Base-by-base conservation (phyloP, 805 yeast genomes). In the Ogataea haglerorum region DNA sequence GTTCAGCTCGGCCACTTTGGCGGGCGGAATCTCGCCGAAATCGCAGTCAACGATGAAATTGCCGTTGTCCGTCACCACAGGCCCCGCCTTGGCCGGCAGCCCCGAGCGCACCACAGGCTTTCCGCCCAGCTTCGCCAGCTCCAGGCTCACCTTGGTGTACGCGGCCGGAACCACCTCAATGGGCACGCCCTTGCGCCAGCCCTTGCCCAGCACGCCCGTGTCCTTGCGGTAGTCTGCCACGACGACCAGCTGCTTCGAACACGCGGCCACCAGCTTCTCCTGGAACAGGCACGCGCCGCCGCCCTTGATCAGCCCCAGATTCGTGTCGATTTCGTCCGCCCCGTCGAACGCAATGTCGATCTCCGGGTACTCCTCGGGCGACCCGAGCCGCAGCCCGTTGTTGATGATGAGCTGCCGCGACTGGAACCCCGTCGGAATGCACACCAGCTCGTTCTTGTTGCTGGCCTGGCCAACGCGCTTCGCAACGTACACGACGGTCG, bases 241-340 rank as follows among this genome's bases (percentile, higher is more conserved):
- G 15, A 91, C 73, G 19, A 93, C 70, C 57, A 91, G 89, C 53
- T 75, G 76, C 43, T 75, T 68, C 3, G 96, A 80, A 46, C 87
- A 78, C 42, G 78, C 74, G 13, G 96, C 96, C 10, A 93, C 96
- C 39, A 93, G 72, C 67, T 93, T 93, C 63, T 93, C 99, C 68
- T 91, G 99, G 68, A 93, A 83, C 48, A 89, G 71, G 64, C 99
- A 93, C 2, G 97, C 99, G 30, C 99, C 99, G 35, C 99, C 99
- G 51, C 99, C 99, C 67, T 93, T 93, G 61, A 93, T 93, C 55
- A 90, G 80, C 59, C 89, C 86, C 53, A 93, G 72, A 15, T 72
- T 59, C 4, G 76, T 59, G 63, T 91, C 99, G 43, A 90, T 90
- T 65, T 93, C 99, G 64, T 93, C 99, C 2, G 99, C 98, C 32